These are phyloP conservation scores for Daldinia caldariorum DNA, from an alignment of 495 filamentous ascomycete species.

Conservation along the genomic window DNA sequence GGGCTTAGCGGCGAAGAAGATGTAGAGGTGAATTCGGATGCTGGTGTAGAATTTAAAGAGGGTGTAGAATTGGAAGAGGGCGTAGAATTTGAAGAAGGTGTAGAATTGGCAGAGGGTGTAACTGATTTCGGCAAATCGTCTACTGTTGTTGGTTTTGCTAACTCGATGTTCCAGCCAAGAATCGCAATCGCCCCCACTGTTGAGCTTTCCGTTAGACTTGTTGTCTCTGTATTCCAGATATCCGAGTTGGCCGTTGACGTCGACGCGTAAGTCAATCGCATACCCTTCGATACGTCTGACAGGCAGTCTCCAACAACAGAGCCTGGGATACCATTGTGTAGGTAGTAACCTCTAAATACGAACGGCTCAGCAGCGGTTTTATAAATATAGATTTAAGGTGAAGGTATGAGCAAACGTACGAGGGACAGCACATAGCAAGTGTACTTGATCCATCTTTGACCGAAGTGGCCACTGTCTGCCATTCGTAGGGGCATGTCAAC, in stretches of 20 bases:
- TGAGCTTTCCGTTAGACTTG: conserved; percentile 2
- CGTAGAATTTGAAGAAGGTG: too few relatives aligned
- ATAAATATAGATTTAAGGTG: neutral
- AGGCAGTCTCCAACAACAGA: conserved; percentile 33
- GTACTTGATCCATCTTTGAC: conserved; percentile 24
- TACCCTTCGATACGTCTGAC: conserved; percentile 28
- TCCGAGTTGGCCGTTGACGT: conserved; percentile 2
- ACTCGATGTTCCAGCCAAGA: conserved; percentile 35
- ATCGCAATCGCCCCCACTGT: conserved; percentile 33
- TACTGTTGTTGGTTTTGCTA: conserved; percentile 8
- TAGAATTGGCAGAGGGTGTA: too few relatives aligned
- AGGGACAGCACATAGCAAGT: conserved; percentile 38
- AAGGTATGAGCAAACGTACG: conserved; percentile 24
- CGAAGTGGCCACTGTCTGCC: conserved; percentile 25
- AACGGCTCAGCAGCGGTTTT: conserved; percentile 1
- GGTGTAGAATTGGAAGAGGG: too few relatives aligned
- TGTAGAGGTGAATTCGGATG: too few relatives aligned
- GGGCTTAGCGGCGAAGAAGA: too few relatives aligned
- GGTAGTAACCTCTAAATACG: too few relatives aligned
- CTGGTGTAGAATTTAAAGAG: too few relatives aligned
- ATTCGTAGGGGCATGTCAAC: conserved; percentile 28
- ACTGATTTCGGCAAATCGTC: too few relatives aligned
- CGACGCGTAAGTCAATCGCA: conserved; percentile 29
- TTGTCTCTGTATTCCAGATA: too few relatives aligned
- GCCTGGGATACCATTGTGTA: conserved; percentile 16